Base-by-base conservation (phyloP, 169 alveolate species). In the Cyclospora cayetanensis region DNA sequence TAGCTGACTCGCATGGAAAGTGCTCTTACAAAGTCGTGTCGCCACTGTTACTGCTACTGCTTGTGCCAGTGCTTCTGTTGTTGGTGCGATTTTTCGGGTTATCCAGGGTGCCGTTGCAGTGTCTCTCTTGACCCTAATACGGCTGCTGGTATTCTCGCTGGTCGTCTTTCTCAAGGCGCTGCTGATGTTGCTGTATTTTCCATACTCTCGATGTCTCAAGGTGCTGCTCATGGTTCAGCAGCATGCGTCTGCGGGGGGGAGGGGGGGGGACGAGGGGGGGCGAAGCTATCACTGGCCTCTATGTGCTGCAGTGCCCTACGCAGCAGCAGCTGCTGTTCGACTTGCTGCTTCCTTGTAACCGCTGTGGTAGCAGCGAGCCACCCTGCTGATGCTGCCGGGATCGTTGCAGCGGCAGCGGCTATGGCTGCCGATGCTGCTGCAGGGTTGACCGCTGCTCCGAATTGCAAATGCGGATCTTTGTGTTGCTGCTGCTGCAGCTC, bases 111-210 rank as follows among this genome's bases (percentile, higher is more conserved):
- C n/a, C 80, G 52, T 31, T 35, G 27, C 50, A 3, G 27, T 27
- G 22, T 31, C 37, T 27, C 15, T 25, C 35, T 31, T 46, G 27
- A 1, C 18, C 31, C 84, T n/a, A 63, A 29, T 39, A 63, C 84
- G 37, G 84, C 83, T 34, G 82, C 82, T 70, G 82, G 31, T 70
- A n/a, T n/a, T n/a, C n/a, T n/a, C n/a, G n/a, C n/a, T n/a, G n/a
- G n/a, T n/a, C n/a, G n/a, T n/a, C n/a, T n/a, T n/a, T n/a, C n/a
- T n/a, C n/a, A n/a, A n/a, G n/a, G n/a, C n/a, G 82, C 82, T 37
- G 82, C 82, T 70, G 83, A 50, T 35, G 83, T 39, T 35, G 83
- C 53, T 60, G 72, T 31, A 9, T 60, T 31, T 60, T 60, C 35
- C 72, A 9, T n/a, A 9, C 0, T n/a, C 12, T 60, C 31, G 4